These are phyloP conservation scores for Coemansia sp. DNA, from an alignment of 192 early-diverging fungal genomes.

Conservation along the genomic window DNA sequence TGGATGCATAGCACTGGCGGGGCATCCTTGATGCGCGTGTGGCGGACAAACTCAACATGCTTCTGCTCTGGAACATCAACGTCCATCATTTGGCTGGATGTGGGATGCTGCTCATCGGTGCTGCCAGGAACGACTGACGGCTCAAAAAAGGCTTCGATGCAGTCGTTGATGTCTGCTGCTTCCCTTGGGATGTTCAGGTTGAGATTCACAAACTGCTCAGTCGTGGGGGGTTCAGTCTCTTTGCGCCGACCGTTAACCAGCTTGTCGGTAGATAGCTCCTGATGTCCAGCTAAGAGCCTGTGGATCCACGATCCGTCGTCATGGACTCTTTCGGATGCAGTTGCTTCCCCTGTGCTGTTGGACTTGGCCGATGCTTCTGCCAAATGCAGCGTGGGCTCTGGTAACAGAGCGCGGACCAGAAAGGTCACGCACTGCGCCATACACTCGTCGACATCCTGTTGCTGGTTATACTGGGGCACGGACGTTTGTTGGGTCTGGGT, in stretches of 20 bases:
- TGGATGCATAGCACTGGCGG: constrained; percentile 75
- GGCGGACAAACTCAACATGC: constrained; percentile 1
- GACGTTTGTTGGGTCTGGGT: not conserved
- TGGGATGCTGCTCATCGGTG: not conserved
- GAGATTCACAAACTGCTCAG: constrained; percentile 41
- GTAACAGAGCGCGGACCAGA: constrained; percentile 63
- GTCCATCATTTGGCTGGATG: constrained; percentile 12
- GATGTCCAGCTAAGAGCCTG: constrained; percentile 32
- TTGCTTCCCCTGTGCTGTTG: not conserved
- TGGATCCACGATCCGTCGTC: constrained; percentile 43
- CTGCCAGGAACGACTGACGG: constrained; percentile 17
- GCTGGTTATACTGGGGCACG: constrained; percentile 35
- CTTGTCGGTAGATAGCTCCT: constrained; percentile 16
- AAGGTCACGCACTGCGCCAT: constrained; percentile 69
- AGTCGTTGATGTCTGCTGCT: constrained; percentile 50
- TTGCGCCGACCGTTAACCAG: not conserved
- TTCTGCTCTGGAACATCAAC: not conserved
- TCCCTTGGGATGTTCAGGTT: constrained; percentile 34
- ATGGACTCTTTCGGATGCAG: not conserved
- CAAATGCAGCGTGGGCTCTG: constrained; percentile 12
- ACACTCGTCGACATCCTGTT: constrained; percentile 80
- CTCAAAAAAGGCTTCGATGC: constrained; percentile 42
- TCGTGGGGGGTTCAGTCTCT: constrained; percentile 3
- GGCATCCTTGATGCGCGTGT: constrained; percentile 38
- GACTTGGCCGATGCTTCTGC: not conserved